These are phyloP conservation scores for Colletotrichum salicis DNA, from an alignment of 2,329 filamentous ascomycete species.

Conservation along the genomic window DNA sequence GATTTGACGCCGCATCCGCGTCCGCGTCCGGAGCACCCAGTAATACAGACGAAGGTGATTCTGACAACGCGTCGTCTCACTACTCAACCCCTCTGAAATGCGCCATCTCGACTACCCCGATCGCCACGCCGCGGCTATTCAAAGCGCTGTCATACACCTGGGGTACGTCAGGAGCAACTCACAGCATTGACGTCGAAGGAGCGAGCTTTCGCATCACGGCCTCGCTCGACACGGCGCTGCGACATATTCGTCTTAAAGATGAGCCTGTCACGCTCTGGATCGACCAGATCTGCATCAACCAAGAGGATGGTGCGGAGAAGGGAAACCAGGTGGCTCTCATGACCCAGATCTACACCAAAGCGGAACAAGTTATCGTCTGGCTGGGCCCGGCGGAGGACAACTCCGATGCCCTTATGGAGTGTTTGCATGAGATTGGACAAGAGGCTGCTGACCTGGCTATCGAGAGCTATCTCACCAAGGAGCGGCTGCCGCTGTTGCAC, in stretches of 20 bases:
- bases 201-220: slow-evolving; percentile 22
- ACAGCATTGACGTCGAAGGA: slow-evolving; percentile 15
- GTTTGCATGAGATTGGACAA: slow-evolving; percentile 38
- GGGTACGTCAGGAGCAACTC: slow-evolving; percentile 32
- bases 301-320: slow-evolving; percentile 48
- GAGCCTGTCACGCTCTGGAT: slow-evolving; percentile 46
- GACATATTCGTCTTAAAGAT: slow-evolving; percentile 14
- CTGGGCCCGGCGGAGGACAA: slow-evolving; percentile 40
- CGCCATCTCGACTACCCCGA: slow-evolving; percentile 12
- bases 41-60: slow-evolving; percentile 6
- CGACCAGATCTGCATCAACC: slow-evolving; percentile 55
- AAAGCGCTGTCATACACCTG: slow-evolving; percentile 42
- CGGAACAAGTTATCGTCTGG: slow-evolving; percentile 48
- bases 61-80: not conserved
- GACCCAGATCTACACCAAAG: slow-evolving; percentile 49
- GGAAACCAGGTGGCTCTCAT: slow-evolving; percentile 51
- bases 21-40: not conserved
- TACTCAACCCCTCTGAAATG: slow-evolving; percentile 20
- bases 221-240: slow-evolving; percentile 31
- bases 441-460: slow-evolving; percentile 41
- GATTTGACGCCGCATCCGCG: not conserved
- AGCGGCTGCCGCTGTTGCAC: slow-evolving; percentile 7
- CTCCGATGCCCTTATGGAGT: slow-evolving; percentile 34
- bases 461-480: slow-evolving; percentile 15
- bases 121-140: slow-evolving; percentile 35